Evolutionary conservation across 148 eudicot species (phyloP), one percentile per base, ranked within the genome.

Genomic region (Camellia sinensis): DNA sequence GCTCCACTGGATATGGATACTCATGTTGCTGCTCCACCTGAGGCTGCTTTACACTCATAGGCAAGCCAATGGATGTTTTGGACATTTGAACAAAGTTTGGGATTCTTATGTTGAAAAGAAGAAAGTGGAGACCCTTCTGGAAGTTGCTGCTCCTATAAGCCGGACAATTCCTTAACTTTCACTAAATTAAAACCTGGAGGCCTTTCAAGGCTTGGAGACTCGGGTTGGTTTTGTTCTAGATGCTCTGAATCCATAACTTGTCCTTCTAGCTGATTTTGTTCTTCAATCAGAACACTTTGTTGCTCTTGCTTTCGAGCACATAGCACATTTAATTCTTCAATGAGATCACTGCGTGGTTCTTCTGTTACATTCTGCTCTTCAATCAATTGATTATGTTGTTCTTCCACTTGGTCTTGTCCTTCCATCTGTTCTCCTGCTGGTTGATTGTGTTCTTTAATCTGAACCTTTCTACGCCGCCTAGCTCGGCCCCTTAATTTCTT

Each of bases 181-280:
- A 11, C 78, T n/a, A 62, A 64, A n/a, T 63, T 37, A 0, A 41
- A 75, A 60, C 67, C 56, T 0, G 6, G 19, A 60, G 79, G 70
- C 57, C 77, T 74, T 74, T 74, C 77, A 74, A 48, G 77, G 65
- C 77, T 57, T 57, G 18, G 7, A 29, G 45, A n/a, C 3, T 62
- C 79, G 22, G 3, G n/a, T 76, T 76, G 70, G 53, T 63, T 62
- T 8, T 13, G 46, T 4, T 74, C 21, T 74, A 8, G 46, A 40
- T 56, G 63, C 65, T 74, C 77, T 74, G 65, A 56, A 37, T 57
- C 22, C 50, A 17, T 21, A 57, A 17, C 41, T 7, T 75, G 46
- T 59, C 29, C 53, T 75, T 75, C 67, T 3, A 18, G 52, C 18
- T n/a, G 78, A 13, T 75, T 75, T 13, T 75, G 50, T 21, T 41